Evolutionary conservation across 169 alveolate genomes (phyloP).

Genomic region (Eimeria sp.): DNA sequence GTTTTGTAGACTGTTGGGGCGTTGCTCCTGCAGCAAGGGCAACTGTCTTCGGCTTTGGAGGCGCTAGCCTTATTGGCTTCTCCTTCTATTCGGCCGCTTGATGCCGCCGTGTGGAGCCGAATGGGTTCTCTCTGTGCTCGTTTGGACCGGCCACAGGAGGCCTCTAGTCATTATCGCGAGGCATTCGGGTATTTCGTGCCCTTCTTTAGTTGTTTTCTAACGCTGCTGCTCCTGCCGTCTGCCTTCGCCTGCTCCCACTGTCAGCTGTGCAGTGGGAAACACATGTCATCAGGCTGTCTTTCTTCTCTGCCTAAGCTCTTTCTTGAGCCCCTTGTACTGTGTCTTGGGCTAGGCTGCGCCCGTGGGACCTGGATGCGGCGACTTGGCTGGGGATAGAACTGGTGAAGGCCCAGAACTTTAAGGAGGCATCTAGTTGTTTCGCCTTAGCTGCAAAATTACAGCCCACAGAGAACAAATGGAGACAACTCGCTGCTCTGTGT

Average conservation of each 20-base stretch:
- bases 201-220: not conserved
- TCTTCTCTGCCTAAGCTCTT: not conserved
- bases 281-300: too few species aligned
- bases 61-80: slow-evolving; percentile 65
- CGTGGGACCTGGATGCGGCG: slow-evolving; percentile 93
- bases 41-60: slow-evolving; percentile 32
- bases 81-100: slow-evolving; percentile 50
- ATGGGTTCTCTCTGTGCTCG: slow-evolving; percentile 64
- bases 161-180: slow-evolving; percentile 60
- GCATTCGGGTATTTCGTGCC: not conserved
- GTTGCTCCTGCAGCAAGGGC: slow-evolving; percentile 8
- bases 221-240: too few species aligned
- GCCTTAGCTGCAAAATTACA: slow-evolving; percentile 93
- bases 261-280: not conserved
- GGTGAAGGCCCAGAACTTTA: slow-evolving; percentile 90
- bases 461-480: slow-evolving; percentile 94
- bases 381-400: slow-evolving; percentile 94
- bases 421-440: slow-evolving; percentile 92
- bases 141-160: slow-evolving; percentile 46
- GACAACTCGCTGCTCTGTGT: slow-evolving; percentile 95
- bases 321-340: too few species aligned
- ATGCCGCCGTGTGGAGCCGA: slow-evolving; percentile 34
- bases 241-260: not conserved
- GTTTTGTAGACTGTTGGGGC: too few species aligned
- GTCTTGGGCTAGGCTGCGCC: slow-evolving; percentile 83